Evolutionary conservation across 345 rosid genomes (phyloP).

Genomic region (Corchorus capsularis): DNA sequence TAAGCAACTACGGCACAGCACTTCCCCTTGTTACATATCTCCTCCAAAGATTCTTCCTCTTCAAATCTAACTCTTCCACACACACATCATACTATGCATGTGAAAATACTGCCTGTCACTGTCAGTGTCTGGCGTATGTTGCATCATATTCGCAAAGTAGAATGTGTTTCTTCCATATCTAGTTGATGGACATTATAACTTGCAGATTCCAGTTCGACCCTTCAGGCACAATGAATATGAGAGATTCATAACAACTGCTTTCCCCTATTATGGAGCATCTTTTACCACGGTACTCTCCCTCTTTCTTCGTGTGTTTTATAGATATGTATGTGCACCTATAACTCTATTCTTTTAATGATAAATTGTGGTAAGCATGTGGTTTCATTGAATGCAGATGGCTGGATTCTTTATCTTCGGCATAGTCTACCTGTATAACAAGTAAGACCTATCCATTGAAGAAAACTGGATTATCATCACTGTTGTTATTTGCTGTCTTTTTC

Average conservation of each 20-base stretch:
- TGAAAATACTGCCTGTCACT: not conserved
- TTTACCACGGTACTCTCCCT: slow-evolving; percentile 48
- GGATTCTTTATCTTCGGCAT: slow-evolving; percentile 75
- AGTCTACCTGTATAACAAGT: slow-evolving; percentile 62
- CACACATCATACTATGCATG: not conserved
- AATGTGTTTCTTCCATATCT: not conserved
- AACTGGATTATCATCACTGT: slow-evolving; percentile 11
- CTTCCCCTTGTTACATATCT: not conserved
- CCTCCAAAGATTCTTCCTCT: not conserved
- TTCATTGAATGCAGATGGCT: slow-evolving; percentile 55
- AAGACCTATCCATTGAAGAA: slow-evolving; percentile 24
- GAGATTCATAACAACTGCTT: slow-evolving; percentile 65
- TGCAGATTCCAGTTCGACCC: slow-evolving; percentile 73
- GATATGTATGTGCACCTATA: not conserved
- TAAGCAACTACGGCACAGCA: not conserved
- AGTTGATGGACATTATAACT: slow-evolving; percentile 1
- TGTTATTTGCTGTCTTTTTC: not conserved
- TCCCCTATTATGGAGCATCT: slow-evolving; percentile 73
- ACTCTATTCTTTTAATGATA: not conserved
- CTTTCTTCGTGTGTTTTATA: not conserved
- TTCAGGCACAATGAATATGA: slow-evolving; percentile 73
- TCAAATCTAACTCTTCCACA: not conserved
- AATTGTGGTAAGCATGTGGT: slow-evolving; percentile 7
- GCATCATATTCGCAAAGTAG: not conserved
- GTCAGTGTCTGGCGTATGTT: not conserved